These are phyloP conservation scores for Cyclotella cryptica DNA, from an alignment of 108 stramenopile species.

Conservation along the genomic window DNA sequence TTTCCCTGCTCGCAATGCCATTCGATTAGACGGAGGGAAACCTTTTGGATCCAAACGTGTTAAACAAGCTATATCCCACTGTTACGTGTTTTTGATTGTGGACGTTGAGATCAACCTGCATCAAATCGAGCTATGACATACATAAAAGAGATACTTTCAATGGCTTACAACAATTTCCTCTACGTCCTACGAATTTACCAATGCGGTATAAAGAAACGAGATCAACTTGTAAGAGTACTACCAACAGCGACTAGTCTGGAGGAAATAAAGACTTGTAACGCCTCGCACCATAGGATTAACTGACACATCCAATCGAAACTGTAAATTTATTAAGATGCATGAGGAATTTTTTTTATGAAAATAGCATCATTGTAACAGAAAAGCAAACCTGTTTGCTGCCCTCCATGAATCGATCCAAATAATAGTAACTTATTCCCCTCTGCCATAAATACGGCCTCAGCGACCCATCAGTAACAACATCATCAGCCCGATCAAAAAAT, in stretches of 20 bases:
- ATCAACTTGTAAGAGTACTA: not conserved
- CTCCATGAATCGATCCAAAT: constrained; percentile 64
- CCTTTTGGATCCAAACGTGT: constrained; percentile 39
- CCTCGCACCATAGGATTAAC: constrained; percentile 51
- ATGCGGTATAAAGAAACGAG: not conserved
- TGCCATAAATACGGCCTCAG: constrained; percentile 77
- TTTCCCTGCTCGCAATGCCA: constrained; percentile 64
- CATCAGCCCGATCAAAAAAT: constrained; percentile 59
- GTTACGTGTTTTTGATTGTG: not conserved
- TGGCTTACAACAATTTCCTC: constrained; percentile 72
- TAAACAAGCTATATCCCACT: constrained; percentile 80
- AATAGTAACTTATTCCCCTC: constrained; percentile 75
- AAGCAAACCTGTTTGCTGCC: constrained; percentile 42
- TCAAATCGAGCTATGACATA: no score
- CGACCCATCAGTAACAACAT: constrained; percentile 26
- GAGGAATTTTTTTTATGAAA: not conserved
- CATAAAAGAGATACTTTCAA: not conserved
- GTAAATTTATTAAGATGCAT: constrained; percentile 2
- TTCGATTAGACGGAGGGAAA: constrained; percentile 49
- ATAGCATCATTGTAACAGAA: not conserved
- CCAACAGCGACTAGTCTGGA: not conserved
- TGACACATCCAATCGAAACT: constrained; percentile 55
- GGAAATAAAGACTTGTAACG: not conserved
- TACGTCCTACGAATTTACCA: constrained; percentile 54
- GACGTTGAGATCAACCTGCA: not conserved